These are phyloP conservation scores for Lagenidium giganteum DNA, from an alignment of 352 stramenopile genomes.

Conservation along the genomic window DNA sequence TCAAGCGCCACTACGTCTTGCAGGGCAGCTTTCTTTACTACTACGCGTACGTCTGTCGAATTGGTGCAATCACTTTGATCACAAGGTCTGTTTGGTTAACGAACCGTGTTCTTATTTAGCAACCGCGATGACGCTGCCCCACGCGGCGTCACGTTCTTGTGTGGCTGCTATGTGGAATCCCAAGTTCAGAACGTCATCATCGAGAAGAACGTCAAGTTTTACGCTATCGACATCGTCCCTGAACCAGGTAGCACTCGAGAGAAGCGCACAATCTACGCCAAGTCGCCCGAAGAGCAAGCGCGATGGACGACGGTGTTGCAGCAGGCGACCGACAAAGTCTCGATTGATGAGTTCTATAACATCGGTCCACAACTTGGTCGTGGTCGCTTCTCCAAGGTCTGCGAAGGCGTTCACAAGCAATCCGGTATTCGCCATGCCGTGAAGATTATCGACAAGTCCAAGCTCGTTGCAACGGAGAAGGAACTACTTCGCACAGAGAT, in stretches of 20 bases:
- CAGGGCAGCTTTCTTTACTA: slow-evolving; percentile 89
- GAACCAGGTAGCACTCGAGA: slow-evolving; percentile 61
- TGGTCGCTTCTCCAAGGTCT: slow-evolving; percentile 88
- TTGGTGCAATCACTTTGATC: too few relatives aligned
- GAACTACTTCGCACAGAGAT: slow-evolving; percentile 92
- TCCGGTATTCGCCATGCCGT: slow-evolving; percentile 75
- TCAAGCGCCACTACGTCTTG: slow-evolving; percentile 80
- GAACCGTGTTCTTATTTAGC: slow-evolving; percentile 12
- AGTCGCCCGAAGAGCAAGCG: slow-evolving; percentile 63
- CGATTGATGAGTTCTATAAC: slow-evolving; percentile 89
- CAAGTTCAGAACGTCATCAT: slow-evolving; percentile 47
- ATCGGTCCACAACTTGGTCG: slow-evolving; percentile 83
- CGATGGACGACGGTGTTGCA: slow-evolving; percentile 75
- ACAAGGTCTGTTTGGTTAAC: neutral
- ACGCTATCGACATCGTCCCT: slow-evolving; percentile 82
- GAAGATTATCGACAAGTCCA: slow-evolving; percentile 93
- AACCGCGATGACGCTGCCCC: slow-evolving; percentile 65
- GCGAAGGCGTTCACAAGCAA: slow-evolving; percentile 61
- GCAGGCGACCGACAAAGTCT: slow-evolving; percentile 81
- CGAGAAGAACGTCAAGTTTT: slow-evolving; percentile 82
- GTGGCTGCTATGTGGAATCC: slow-evolving; percentile 74
- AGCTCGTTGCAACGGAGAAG: slow-evolving; percentile 82
- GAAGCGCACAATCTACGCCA: slow-evolving; percentile 81
- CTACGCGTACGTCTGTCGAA: slow-evolving; percentile 73
- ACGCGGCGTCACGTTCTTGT: slow-evolving; percentile 74